phyloP scores from a whole-genome alignment of 2,329 filamentous ascomycete genomes.

The Helicocarpus griseus region DNA sequence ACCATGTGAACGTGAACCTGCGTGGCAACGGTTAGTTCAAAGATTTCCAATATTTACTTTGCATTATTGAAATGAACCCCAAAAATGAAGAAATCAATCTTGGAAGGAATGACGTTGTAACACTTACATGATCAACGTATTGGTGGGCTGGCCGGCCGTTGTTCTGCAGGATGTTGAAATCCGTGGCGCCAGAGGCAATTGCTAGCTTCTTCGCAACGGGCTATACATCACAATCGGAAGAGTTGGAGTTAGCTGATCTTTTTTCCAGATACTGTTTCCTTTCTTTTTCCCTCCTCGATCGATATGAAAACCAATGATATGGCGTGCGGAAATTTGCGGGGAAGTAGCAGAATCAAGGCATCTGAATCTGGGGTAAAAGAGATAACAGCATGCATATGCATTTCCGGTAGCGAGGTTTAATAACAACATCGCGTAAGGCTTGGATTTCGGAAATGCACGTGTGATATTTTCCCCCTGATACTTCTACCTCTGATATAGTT shows the following conservation, averaged over 20 bases:
- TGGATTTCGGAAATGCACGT: not conserved
- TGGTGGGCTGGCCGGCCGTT: constrained; percentile 90
- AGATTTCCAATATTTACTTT: too few relatives aligned
- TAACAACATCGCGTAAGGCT: too few relatives aligned
- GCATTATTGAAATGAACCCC: too few relatives aligned
- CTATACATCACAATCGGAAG: constrained; percentile 26
- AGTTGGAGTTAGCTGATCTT: constrained; percentile 10
- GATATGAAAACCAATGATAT: not conserved
- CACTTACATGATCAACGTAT: constrained; percentile 73
- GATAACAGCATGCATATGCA: too few relatives aligned
- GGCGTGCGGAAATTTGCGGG: not conserved
- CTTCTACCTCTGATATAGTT: too few relatives aligned
- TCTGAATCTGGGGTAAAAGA: not conserved
- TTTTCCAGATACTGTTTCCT: not conserved
- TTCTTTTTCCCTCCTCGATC: too few relatives aligned
- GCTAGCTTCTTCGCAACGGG: constrained; percentile 83
- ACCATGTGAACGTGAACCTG: constrained; percentile 93
- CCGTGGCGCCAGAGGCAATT: constrained; percentile 58
- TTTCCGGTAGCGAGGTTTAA: too few relatives aligned
- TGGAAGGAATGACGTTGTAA: not conserved
- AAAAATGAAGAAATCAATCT: constrained; percentile 5
- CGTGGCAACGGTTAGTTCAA: not conserved
- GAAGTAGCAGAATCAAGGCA: too few relatives aligned
- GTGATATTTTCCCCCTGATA: not conserved
- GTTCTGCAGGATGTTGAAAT: constrained; percentile 96